phyloP scores from a whole-genome alignment of 2,329 filamentous ascomycete genomes.

The Pseudogymnoascus sp. region DNA sequence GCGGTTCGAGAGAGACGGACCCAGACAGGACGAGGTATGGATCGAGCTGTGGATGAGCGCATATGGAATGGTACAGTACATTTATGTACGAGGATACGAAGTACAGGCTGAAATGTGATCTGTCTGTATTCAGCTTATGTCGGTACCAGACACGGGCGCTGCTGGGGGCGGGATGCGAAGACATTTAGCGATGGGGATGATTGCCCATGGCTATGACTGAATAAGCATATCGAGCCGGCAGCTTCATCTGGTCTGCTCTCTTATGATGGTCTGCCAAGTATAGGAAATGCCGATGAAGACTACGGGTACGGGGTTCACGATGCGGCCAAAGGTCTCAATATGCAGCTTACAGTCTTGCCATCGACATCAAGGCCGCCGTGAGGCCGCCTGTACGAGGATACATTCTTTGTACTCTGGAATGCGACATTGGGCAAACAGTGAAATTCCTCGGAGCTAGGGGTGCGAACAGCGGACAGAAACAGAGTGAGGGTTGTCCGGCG shows the following conservation, averaged over 20 bases:
- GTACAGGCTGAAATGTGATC: neutral
- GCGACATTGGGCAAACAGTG: neutral
- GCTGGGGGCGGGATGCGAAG: neutral
- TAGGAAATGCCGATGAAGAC: neutral
- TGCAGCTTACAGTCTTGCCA: neutral
- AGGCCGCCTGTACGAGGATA: neutral
- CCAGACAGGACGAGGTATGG: neutral
- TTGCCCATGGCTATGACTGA: neutral
- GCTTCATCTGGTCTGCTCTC: neutral
- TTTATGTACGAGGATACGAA: neutral
- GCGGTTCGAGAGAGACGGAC: neutral
- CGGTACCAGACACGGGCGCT: neutral
- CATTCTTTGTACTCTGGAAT: neutral
- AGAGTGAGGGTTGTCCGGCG: neutral
- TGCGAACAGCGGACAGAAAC: neutral
- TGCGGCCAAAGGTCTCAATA: slow-evolving; percentile 2
- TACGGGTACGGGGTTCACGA: neutral
- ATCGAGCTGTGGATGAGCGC: neutral
- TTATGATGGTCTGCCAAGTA: neutral
- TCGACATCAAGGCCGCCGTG: neutral
- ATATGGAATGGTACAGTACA: neutral
- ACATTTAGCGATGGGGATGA: neutral
- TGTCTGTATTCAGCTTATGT: neutral
- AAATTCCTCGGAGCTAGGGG: neutral
- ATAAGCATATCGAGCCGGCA: neutral